Evolutionary conservation across 768 basidiomycete genomes (phyloP).

Genomic region (Hortiboletus flavorubellus): DNA sequence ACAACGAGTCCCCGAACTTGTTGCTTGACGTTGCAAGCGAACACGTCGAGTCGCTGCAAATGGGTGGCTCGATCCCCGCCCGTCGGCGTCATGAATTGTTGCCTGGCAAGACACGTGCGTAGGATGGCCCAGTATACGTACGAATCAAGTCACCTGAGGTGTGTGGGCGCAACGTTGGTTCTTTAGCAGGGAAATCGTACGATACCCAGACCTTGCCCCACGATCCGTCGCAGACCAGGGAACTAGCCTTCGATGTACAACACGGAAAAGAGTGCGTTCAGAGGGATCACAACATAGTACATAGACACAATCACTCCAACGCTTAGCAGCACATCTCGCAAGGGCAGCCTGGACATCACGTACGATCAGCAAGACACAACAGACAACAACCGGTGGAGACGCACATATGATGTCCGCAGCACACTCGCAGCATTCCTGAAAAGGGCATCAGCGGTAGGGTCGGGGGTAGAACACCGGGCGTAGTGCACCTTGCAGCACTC

Average conservation of each 20-base stretch:
- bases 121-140: no score
- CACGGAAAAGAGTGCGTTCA: not conserved
- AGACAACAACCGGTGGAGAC: constrained; percentile 19
- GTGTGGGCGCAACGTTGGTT: not conserved
- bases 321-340: constrained; percentile 73
- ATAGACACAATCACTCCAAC: not conserved
- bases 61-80: no score
- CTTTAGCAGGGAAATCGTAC: not conserved
- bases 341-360: constrained; percentile 55
- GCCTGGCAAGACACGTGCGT: no score
- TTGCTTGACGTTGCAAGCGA: not conserved
- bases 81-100: no score
- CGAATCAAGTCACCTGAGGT: no score
- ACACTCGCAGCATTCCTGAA: constrained; percentile 68
- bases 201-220: not conserved
- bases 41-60: not conserved
- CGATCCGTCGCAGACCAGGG: not conserved
- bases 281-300: constrained; percentile 7
- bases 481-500: constrained; percentile 65
- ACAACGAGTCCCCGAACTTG: no score
- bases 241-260: constrained; percentile 9
- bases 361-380: not conserved
- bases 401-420: constrained; percentile 66
- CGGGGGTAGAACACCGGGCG: not conserved
- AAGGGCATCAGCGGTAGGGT: not conserved